Evolutionary conservation across 768 basidiomycete genomes (phyloP).

Genomic region (Suillus spraguei): DNA sequence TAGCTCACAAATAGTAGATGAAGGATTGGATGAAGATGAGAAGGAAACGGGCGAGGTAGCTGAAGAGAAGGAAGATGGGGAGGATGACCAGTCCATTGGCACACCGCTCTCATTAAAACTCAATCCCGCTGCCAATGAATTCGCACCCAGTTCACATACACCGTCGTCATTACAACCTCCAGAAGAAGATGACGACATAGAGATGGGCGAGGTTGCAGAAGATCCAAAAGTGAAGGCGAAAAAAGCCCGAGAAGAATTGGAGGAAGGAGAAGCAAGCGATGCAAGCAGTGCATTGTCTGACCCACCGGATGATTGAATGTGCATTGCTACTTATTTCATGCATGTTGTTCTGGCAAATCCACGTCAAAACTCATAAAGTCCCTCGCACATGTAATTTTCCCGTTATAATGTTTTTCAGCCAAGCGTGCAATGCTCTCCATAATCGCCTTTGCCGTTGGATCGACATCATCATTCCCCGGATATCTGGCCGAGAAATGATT

Average conservation of each 20-base stretch:
- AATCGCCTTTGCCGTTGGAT: constrained; percentile 48
- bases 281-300: constrained; percentile 78
- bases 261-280: constrained; percentile 88
- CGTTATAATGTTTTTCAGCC: constrained; percentile 55
- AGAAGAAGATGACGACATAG: constrained; percentile 67
- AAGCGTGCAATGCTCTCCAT: constrained; percentile 66
- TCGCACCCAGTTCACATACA: constrained; percentile 34
- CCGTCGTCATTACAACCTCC: constrained; percentile 28
- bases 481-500: constrained; percentile 90
- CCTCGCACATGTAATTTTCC: constrained; percentile 68
- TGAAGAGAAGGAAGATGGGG: constrained; percentile 40
- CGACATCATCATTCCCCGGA: constrained; percentile 60
- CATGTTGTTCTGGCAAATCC: constrained; percentile 30
- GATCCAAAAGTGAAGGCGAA: constrained; percentile 51
- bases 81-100: constrained; percentile 37
- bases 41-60: constrained; percentile 45
- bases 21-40: constrained; percentile 39
- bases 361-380: constrained; percentile 77
- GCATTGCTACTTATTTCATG: constrained; percentile 16
- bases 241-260: constrained; percentile 69
- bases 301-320: constrained; percentile 57
- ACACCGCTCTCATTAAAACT: constrained; percentile 29
- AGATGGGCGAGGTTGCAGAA: constrained; percentile 91
- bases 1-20: constrained; percentile 17
- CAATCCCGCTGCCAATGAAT: constrained; percentile 36